These are phyloP conservation scores for Kwoniella shivajii DNA, from an alignment of 1,284 basidiomycete genomes.

Conservation along the genomic window DNA sequence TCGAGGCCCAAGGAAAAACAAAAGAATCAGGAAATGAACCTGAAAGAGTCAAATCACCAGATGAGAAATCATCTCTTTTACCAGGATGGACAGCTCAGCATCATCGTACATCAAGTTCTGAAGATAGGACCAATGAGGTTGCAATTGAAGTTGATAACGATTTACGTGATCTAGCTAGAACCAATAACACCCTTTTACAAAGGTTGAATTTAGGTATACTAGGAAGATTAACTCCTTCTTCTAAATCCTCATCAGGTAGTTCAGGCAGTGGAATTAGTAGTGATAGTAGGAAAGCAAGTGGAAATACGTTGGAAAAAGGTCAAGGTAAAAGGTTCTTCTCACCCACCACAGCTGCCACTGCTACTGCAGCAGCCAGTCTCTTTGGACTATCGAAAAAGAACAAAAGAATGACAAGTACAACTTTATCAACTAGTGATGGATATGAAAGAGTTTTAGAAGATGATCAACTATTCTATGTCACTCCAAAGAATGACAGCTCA, in stretches of 20 bases:
- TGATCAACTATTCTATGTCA: slow-evolving; percentile 18
- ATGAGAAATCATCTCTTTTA: slow-evolving; percentile 26
- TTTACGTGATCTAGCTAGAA: slow-evolving; percentile 7
- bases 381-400: not conserved
- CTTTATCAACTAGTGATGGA: not conserved
- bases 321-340: slow-evolving; percentile 11
- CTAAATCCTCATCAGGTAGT: not conserved
- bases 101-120: slow-evolving; percentile 16
- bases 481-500: slow-evolving; percentile 5
- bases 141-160: slow-evolving; percentile 14
- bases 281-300: slow-evolving; percentile 13
- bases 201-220: slow-evolving; percentile 21
- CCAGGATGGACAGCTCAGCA: slow-evolving; percentile 23
- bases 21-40: not conserved
- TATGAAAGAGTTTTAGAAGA: slow-evolving; percentile 19
- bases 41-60: slow-evolving; percentile 4
- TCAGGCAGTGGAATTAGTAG: not conserved
- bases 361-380: slow-evolving; percentile 4
- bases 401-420: not conserved
- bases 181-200: slow-evolving; percentile 23
- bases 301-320: slow-evolving; percentile 25
- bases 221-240: slow-evolving; percentile 11
- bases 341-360: not conserved
- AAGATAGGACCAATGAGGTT: not conserved
- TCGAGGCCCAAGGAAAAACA: not conserved